Percentiles rank a stretch among this genome's conserved stretches.
Evolutionary conservation across 2,329 filamentous ascomycete genomes (phyloP).

Genomic region (Drechslerella dactyloides): DNA sequence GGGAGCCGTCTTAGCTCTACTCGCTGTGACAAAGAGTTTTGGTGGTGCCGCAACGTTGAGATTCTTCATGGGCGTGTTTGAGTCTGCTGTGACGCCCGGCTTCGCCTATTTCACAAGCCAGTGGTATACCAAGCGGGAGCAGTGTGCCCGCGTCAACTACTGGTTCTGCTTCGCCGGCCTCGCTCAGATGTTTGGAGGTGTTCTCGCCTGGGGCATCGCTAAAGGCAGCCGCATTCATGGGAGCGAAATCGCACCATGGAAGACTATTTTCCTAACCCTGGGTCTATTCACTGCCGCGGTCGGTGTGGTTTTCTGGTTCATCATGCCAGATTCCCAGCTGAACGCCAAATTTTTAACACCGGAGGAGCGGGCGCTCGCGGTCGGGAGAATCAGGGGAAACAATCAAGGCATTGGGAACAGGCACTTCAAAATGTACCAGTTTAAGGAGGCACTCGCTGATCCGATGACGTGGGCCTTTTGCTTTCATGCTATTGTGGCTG

Average conservation of each 20-base stretch:
- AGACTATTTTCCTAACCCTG: constrained; percentile 66
- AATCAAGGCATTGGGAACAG: constrained; percentile 76
- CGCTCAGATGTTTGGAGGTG: constrained; percentile 69
- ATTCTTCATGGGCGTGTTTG: constrained; percentile 72
- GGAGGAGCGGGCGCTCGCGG: constrained; percentile 70
- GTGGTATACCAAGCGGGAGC: constrained; percentile 75
- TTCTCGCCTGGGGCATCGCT: constrained; percentile 70
- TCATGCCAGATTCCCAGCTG: constrained; percentile 61
- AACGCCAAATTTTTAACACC: constrained; percentile 67
- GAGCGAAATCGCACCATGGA: constrained; percentile 69
- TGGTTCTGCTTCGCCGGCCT: constrained; percentile 74
- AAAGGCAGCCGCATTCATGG: constrained; percentile 65
- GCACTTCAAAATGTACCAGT: constrained; percentile 72
- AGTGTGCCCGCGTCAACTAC: constrained; percentile 68
- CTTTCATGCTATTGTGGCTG: constrained; percentile 56
- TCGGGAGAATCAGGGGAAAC: constrained; percentile 75
- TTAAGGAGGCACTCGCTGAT: constrained; percentile 63
- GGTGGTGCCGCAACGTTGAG: constrained; percentile 69
- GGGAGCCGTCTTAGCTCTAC: constrained; percentile 68
- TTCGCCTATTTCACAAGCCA: constrained; percentile 72
- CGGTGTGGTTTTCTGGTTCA: constrained; percentile 62
- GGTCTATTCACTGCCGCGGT: constrained; percentile 63
- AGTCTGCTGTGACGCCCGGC: constrained; percentile 72
- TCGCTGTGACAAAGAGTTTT: constrained; percentile 69
- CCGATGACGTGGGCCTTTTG: constrained; percentile 62